A percentile compares a stretch with the other conserved stretches of the same genome.
phyloP scores from a whole-genome alignment of 139 green algal species.

The Micractinium sp. region DNA sequence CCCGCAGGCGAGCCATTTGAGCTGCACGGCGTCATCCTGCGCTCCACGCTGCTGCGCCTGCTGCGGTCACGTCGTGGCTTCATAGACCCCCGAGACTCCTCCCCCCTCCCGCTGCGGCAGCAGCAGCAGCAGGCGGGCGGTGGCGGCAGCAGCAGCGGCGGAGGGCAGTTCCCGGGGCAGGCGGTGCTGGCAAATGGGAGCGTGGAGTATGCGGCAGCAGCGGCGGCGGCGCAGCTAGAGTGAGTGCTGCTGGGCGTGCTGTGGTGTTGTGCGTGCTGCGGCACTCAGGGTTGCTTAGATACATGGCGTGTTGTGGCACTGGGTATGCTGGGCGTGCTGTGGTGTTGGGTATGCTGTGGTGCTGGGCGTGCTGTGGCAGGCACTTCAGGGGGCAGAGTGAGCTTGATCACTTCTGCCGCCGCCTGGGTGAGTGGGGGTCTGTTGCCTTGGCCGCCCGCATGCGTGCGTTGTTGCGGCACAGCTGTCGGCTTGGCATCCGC shows the following conservation, averaged over 20 bases:
- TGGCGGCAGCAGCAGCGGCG: not conserved
- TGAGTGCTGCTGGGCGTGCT: not conserved
- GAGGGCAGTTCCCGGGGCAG: not conserved
- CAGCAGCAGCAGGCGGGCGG: not conserved
- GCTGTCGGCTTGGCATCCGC: not conserved
- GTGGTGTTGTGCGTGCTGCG: not conserved
- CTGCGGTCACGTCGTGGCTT: slow-evolving; percentile 24
- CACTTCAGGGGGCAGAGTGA: too few relatives aligned
- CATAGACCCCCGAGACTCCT: not conserved
- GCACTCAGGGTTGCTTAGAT: not conserved
- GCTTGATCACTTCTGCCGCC: too few relatives aligned
- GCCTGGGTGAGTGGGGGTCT: too few relatives aligned
- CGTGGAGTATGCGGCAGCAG: slow-evolving; percentile 15
- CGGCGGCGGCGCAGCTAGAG: slow-evolving; percentile 1
- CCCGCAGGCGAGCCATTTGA: slow-evolving; percentile 27
- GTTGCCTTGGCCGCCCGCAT: too few relatives aligned
- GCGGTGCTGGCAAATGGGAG: slow-evolving; percentile 5
- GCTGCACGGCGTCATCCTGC: slow-evolving; percentile 23
- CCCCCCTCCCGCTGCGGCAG: not conserved
- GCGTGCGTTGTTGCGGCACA: not conserved
- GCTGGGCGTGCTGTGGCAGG: too few relatives aligned
- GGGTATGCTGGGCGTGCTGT: not conserved
- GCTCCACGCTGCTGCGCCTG: slow-evolving; percentile 29
- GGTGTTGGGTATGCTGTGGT: too few relatives aligned
- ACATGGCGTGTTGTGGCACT: not conserved